These are phyloP conservation scores for Clonostachys chloroleuca DNA, from an alignment of 2,329 filamentous ascomycete genomes.

Conservation along the genomic window DNA sequence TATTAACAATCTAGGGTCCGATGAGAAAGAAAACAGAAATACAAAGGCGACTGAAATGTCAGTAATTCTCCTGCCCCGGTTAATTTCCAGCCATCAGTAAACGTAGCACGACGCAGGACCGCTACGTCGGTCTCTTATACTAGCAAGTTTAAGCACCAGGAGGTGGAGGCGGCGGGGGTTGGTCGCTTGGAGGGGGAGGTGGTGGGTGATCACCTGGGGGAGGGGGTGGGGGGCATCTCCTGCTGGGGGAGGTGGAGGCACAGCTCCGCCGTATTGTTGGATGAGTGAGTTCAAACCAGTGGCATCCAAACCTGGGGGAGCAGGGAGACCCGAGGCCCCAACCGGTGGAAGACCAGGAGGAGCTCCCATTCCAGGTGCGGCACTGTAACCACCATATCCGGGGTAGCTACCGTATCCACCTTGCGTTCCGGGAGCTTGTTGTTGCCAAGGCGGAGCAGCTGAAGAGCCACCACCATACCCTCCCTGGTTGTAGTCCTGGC, in stretches of 20 bases:
- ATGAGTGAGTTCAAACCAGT: conserved; percentile 60
- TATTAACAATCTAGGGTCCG: no score
- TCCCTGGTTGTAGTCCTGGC: conserved; percentile 9
- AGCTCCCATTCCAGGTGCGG: conserved; percentile 45
- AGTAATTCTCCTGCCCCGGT: no score
- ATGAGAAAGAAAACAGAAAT: no score
- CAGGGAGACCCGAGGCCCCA: conserved; percentile 41
- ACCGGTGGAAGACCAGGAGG: conserved; percentile 32
- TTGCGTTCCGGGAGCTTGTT: conserved; percentile 33
- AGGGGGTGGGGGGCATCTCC: conserved; percentile 44
- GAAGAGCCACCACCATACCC: conserved; percentile 16
- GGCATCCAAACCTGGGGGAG: conserved; percentile 43
- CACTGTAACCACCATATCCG: conserved; percentile 43
- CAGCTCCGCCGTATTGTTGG: conserved; percentile 56
- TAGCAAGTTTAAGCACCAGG: conserved; percentile 21
- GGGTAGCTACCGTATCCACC: conserved; percentile 53
- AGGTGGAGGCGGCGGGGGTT: conserved; percentile 61
- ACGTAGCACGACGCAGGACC: no score
- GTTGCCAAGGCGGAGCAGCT: conserved; percentile 41
- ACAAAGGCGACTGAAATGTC: no score
- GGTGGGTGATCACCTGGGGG: conserved; percentile 52
- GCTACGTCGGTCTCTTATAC: no score
- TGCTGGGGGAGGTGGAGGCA: conserved; percentile 54
- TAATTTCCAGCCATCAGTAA: no score
- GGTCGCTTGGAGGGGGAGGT: conserved; percentile 59